Conservation (phyloP, 257 asterid genomes). For the Oldenlandia corymbosa region DNA sequence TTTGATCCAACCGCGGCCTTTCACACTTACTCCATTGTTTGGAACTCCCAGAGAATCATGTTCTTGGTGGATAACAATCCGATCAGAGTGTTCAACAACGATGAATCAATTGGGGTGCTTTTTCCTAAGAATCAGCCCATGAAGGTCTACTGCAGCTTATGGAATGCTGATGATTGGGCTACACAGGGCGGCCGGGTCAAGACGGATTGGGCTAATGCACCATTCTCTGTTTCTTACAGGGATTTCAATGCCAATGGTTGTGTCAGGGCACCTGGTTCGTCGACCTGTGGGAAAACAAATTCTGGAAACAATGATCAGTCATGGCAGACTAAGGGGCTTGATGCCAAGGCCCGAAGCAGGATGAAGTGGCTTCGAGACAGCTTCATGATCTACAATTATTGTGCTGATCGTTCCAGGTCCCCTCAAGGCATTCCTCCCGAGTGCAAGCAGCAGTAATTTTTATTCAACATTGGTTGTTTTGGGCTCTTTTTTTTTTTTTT, state of each 20-base stretch:
- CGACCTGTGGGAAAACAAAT: constrained; percentile 7
- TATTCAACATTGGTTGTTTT: too few species aligned
- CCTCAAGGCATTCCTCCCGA: constrained; percentile 34
- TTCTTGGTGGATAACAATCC: constrained; percentile 51
- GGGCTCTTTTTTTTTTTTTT: too few species aligned
- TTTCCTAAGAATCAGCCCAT: constrained; percentile 42
- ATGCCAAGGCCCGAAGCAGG: constrained; percentile 32
- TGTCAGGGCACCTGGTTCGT: constrained; percentile 13
- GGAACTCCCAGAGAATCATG: constrained; percentile 35
- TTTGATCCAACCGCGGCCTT: constrained; percentile 30
- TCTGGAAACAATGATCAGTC: constrained; percentile 10
- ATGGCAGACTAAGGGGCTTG: constrained; percentile 35
- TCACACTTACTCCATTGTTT: constrained; percentile 35
- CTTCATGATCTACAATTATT: constrained; percentile 45
- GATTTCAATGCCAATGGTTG: constrained; percentile 35
- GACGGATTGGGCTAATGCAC: constrained; percentile 49
- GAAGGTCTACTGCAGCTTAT: constrained; percentile 49
- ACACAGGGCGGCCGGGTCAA: constrained; percentile 51
- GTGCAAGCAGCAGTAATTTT: constrained; percentile 31
- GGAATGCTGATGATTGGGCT: constrained; percentile 61
- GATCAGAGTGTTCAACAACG: constrained; percentile 44
- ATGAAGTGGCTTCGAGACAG: constrained; percentile 46
- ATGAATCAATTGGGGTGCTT: constrained; percentile 28
- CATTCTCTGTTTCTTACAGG: constrained; percentile 41
- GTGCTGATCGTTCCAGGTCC: constrained; percentile 38